A percentile compares a stretch with the other conserved stretches of the same genome.
Conservation (phyloP, 2,329 filamentous ascomycete genomes). For the Cladophialophora yegresii region DNA sequence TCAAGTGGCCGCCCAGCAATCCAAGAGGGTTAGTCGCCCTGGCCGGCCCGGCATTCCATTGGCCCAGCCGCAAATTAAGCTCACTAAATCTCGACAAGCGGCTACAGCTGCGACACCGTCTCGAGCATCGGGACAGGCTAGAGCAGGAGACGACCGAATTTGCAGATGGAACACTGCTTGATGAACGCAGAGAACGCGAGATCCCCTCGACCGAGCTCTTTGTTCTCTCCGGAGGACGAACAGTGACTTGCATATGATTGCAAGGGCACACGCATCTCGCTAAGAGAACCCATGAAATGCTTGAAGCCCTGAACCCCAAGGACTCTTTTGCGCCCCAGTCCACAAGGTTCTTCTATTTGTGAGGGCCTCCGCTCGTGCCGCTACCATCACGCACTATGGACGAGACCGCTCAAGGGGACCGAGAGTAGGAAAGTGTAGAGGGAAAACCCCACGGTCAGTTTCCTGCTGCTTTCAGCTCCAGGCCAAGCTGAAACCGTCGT, state of each 20-base stretch:
- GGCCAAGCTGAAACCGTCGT: conserved; percentile 3
- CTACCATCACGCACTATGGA: background rate
- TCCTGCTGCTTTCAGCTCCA: conserved; percentile 1
- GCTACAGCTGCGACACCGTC: conserved; percentile 13
- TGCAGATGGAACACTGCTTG: background rate
- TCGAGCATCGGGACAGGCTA: conserved; percentile 6
- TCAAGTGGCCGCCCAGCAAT: conserved; percentile 5
- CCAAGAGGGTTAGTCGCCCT: conserved; percentile 14
- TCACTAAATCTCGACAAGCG: conserved; percentile 14
- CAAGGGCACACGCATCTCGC: background rate
- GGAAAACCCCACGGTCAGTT: background rate
- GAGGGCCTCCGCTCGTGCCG: background rate
- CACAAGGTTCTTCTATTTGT: background rate
- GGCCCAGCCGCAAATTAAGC: conserved; percentile 12
- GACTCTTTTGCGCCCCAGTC: background rate
- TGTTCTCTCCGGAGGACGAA: background rate
- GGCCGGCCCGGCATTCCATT: background rate
- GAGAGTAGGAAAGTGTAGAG: background rate
- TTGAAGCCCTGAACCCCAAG: background rate
- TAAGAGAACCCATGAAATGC: background rate
- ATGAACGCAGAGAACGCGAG: conserved; percentile 10
- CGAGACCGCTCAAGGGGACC: background rate
- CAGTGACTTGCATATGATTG: background rate
- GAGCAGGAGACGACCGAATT: conserved; percentile 8
- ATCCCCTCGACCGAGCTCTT: conserved; percentile 5